Evolutionary conservation across 2,329 filamentous ascomycete species (phyloP).

Genomic region (Aspergillus intermedius): DNA sequence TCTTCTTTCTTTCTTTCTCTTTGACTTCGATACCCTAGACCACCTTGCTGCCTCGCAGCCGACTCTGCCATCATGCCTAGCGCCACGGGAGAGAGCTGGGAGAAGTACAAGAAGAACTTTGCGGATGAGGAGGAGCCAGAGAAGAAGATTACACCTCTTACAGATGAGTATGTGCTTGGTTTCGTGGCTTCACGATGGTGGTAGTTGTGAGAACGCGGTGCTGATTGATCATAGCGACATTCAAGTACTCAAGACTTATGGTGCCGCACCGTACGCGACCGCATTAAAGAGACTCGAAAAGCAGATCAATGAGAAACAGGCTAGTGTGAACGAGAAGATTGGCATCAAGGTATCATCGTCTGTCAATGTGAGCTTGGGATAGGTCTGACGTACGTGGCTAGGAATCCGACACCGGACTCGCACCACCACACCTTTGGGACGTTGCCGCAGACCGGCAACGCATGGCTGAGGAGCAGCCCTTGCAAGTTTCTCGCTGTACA

Average conservation of each 20-base stretch:
- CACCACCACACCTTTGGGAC: constrained; percentile 98
- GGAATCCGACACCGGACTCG: constrained; percentile 98
- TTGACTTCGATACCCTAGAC: constrained; percentile 1
- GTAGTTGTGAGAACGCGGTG: constrained; percentile 13
- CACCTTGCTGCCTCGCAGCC: constrained; percentile 16
- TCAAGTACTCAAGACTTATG: constrained; percentile 98
- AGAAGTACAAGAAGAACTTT: constrained; percentile 97
- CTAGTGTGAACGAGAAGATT: constrained; percentile 98
- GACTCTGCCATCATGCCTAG: constrained; percentile 64
- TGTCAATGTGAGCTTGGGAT: constrained; percentile 10
- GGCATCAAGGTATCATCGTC: constrained; percentile 44
- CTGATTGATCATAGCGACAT: constrained; percentile 67
- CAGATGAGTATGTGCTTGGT: constrained; percentile 71
- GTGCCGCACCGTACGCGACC: constrained; percentile 88
- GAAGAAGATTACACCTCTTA: constrained; percentile 98
- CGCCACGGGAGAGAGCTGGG: constrained; percentile 90
- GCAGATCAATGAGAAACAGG: constrained; percentile 98
- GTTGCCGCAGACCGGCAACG: constrained; percentile 95
- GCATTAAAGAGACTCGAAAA: constrained; percentile 96
- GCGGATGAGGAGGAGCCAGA: constrained; percentile 95
- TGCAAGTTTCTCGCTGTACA: constrained; percentile 95
- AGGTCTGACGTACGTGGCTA: constrained; percentile 36
- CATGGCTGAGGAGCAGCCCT: constrained; percentile 95
- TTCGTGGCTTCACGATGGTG: too few species aligned
- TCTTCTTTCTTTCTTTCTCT: constrained; percentile 1